Evolutionary conservation across 257 asterid genomes (phyloP).

Genomic region (Petrea volubilis): DNA sequence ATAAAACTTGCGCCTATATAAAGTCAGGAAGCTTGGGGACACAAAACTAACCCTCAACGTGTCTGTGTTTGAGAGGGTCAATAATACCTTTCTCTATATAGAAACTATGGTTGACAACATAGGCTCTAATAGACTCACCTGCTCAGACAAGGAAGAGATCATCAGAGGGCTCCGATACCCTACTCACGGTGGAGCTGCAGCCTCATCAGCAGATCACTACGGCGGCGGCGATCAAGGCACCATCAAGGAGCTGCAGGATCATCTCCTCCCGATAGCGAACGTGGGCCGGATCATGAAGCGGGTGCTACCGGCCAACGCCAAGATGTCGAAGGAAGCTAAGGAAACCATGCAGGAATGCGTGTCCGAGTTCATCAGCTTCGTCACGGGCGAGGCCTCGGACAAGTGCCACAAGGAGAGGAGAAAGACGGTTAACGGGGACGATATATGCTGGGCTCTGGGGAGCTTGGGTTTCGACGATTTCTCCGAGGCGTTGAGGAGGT

Average conservation of each 20-base stretch:
- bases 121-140: not conserved
- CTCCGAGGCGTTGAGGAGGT: conserved; percentile 37
- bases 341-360: conserved; percentile 66
- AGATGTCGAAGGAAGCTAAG: conserved; percentile 54
- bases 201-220: not conserved
- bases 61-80: conserved; percentile 37
- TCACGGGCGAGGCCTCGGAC: conserved; percentile 61
- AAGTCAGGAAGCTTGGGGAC: conserved; percentile 9
- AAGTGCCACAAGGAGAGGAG: conserved; percentile 52
- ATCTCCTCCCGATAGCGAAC: conserved; percentile 57
- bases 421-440: conserved; percentile 60
- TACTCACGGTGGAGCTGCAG: not conserved
- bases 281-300: conserved; percentile 62
- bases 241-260: not conserved
- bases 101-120: conserved; percentile 32
- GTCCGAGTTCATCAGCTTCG: conserved; percentile 65
- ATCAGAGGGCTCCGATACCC: not conserved
- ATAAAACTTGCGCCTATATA: conserved; percentile 14
- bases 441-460: conserved; percentile 52
- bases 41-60: conserved; percentile 24
- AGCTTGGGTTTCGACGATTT: conserved; percentile 54
- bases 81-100: conserved; percentile 3
- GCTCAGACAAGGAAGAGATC: not conserved
- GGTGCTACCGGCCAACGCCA: conserved; percentile 55
- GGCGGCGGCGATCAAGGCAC: not conserved